Evolutionary conservation across 331 rosid genomes (phyloP).

Genomic region (Arachis monticola): DNA sequence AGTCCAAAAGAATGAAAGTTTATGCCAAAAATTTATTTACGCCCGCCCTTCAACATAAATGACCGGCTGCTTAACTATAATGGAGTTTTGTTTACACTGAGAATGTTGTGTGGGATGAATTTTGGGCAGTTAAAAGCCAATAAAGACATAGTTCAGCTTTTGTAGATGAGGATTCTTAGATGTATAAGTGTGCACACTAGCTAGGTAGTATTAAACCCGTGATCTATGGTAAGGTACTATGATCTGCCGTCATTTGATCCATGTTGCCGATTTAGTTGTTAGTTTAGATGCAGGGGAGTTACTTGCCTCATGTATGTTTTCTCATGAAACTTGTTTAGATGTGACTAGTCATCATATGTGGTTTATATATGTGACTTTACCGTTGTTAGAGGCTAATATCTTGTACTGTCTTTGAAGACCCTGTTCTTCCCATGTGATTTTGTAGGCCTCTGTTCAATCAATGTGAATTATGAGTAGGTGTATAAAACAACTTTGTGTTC

Average conservation of each 20-base stretch:
- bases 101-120: too few species aligned
- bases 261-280: neutral
- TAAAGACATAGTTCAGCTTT: too few species aligned
- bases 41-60: neutral
- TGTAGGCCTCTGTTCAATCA: neutral
- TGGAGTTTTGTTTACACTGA: neutral
- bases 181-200: too few species aligned
- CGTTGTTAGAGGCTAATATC: conserved; percentile 13
- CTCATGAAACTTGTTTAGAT: neutral
- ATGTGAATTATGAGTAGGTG: neutral
- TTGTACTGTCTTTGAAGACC: neutral
- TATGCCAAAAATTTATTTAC: neutral
- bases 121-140: too few species aligned
- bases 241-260: neutral
- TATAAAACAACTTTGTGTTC: neutral
- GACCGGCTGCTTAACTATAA: neutral
- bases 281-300: conserved; percentile 23
- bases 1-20: neutral
- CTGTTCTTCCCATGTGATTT: neutral
- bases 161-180: too few species aligned
- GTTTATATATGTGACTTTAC: conserved; percentile 21
- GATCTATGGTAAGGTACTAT: too few species aligned
- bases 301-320: conserved; percentile 5
- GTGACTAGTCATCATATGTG: neutral
- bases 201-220: too few species aligned